Evolutionary conservation across 306 rosid genomes (phyloP).

Genomic region (Acacia crassicarpa): DNA sequence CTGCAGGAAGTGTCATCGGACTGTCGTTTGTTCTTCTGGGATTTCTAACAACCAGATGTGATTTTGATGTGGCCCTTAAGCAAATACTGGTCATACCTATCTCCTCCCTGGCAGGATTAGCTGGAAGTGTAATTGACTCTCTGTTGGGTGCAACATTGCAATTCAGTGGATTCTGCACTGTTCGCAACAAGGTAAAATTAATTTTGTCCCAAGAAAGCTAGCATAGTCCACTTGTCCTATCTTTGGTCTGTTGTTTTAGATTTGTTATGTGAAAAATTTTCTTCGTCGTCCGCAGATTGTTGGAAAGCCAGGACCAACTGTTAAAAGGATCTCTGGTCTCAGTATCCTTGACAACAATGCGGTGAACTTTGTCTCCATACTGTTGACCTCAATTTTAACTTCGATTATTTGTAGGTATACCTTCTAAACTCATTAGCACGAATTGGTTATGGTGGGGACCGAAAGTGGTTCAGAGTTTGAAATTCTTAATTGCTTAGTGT

Average conservation of each 20-base stretch:
- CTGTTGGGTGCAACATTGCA: conserved; percentile 95
- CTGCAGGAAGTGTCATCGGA: conserved; percentile 75
- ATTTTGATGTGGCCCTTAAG: conserved; percentile 48
- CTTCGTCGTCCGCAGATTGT: conserved; percentile 58
- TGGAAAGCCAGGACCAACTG: conserved; percentile 88
- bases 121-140: conserved; percentile 86
- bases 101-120: conserved; percentile 66
- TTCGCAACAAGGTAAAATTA: conserved; percentile 74
- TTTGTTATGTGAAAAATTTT: conserved; percentile 24
- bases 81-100: conserved; percentile 83
- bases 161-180: conserved; percentile 82
- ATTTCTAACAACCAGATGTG: conserved; percentile 56
- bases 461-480: conserved; percentile 11
- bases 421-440: conserved; percentile 40
- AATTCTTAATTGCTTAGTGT: conserved; percentile 17
- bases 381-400: conserved; percentile 69
- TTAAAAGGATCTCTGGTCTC: conserved; percentile 73
- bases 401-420: conserved; percentile 54
- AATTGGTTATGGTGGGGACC: background rate
- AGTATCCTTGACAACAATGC: conserved; percentile 83
- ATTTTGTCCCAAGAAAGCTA: background rate
- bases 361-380: conserved; percentile 73
- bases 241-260: conserved; percentile 4
- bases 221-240: background rate
- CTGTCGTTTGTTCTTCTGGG: conserved; percentile 61